Conservation (phyloP, 2,329 filamentous ascomycete genomes). For the Boeremia exigua region DNA sequence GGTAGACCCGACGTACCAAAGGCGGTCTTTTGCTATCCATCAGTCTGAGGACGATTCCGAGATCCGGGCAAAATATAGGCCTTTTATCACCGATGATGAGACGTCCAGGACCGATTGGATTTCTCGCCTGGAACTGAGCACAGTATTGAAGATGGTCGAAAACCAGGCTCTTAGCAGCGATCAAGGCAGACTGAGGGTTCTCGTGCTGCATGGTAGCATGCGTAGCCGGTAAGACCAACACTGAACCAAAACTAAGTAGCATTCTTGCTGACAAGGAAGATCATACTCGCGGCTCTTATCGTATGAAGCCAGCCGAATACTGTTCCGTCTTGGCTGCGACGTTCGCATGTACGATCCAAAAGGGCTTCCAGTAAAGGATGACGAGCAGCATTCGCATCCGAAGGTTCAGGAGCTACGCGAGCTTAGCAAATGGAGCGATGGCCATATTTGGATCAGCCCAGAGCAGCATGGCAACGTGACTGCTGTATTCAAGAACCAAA, state of each 20-base stretch:
- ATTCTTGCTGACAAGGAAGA: conserved; percentile 36
- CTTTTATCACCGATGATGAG: conserved; percentile 58
- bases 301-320: conserved; percentile 65
- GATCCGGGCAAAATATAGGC: conserved; percentile 60
- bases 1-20: conserved; percentile 21
- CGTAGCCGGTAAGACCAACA: conserved; percentile 49
- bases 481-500: conserved; percentile 71
- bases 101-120: conserved; percentile 61
- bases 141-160: conserved; percentile 59
- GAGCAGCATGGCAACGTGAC: conserved; percentile 70
- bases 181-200: conserved; percentile 58
- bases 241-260: no score
- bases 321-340: conserved; percentile 69
- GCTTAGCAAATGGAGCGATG: conserved; percentile 69
- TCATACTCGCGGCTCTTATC: conserved; percentile 68
- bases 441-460: conserved; percentile 69
- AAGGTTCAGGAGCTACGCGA: conserved; percentile 69
- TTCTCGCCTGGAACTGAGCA: conserved; percentile 61
- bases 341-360: conserved; percentile 67
- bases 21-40: conserved; percentile 52
- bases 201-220: conserved; percentile 68
- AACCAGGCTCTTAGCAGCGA: conserved; percentile 50
- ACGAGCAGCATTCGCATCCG: conserved; percentile 61
- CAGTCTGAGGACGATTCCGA: conserved; percentile 55
- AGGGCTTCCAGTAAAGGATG: conserved; percentile 68